Percentiles rank a stretch among this genome's conserved stretches.
Conservation (phyloP, 164 flowering plant species). For the Annona cherimola region DNA sequence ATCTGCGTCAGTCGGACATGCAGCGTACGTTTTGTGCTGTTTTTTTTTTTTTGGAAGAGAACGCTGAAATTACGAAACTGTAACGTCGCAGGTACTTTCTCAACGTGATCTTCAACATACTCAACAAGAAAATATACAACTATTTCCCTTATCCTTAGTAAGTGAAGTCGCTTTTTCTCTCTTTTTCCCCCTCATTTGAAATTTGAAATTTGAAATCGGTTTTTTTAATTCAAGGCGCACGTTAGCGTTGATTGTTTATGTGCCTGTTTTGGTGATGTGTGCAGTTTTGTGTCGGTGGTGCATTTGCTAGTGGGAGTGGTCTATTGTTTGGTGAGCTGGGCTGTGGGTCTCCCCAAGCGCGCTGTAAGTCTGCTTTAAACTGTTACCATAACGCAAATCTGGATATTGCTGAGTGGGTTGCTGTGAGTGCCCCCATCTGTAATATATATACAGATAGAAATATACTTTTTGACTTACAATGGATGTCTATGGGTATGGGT, state of each 20-base stretch:
- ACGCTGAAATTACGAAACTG: neutral
- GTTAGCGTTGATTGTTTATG: constrained; percentile 8
- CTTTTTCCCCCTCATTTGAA: neutral
- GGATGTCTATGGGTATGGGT: too few species aligned
- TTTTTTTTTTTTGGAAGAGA: neutral
- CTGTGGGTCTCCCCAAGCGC: constrained; percentile 92
- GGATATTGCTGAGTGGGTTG: too few species aligned
- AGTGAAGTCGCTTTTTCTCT: constrained; percentile 15
- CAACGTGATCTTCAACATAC: constrained; percentile 95
- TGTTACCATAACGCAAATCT: too few species aligned
- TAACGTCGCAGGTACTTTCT: constrained; percentile 68
- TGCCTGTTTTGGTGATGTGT: neutral
- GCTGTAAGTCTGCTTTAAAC: constrained; percentile 70
- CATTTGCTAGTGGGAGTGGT: constrained; percentile 85
- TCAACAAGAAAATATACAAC: constrained; percentile 97
- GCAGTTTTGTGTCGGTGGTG: constrained; percentile 89
- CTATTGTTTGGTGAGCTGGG: constrained; percentile 87
- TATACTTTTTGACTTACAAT: too few species aligned
- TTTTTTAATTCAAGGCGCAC: neutral
- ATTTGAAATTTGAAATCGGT: neutral
- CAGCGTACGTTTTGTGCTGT: neutral
- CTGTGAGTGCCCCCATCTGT: too few species aligned
- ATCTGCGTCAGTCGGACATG: neutral
- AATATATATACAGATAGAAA: too few species aligned
- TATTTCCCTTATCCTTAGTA: constrained; percentile 99